Conservation (phyloP, 345 rosid species). For the Passiflora organensis region DNA sequence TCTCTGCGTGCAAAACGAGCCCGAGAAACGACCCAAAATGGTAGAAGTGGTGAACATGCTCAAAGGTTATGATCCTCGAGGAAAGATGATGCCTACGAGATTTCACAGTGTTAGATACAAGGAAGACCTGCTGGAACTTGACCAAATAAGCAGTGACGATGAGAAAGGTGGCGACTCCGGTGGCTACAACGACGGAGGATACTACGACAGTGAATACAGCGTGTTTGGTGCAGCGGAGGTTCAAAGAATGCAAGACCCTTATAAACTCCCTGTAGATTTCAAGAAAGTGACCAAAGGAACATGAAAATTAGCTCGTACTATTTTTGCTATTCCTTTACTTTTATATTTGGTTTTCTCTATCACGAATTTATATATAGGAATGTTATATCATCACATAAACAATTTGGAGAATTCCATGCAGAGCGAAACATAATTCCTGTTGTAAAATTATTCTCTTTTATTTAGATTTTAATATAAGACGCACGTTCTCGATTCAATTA, state of each 20-base stretch:
- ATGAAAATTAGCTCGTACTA: not conserved
- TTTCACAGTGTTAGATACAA: slow-evolving; percentile 42
- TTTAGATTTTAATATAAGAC: too few species aligned
- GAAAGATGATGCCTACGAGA: slow-evolving; percentile 30
- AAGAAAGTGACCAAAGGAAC: slow-evolving; percentile 9
- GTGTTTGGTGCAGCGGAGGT: slow-evolving; percentile 49
- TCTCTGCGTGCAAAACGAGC: slow-evolving; percentile 61
- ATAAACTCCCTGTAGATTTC: slow-evolving; percentile 10
- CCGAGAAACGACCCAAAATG: slow-evolving; percentile 70
- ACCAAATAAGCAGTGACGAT: slow-evolving; percentile 35
- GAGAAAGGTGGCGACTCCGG: not conserved
- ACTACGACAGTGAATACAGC: slow-evolving; percentile 22
- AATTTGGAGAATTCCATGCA: too few species aligned
- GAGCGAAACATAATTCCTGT: too few species aligned
- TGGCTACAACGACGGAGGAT: not conserved
- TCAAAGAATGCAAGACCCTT: slow-evolving; percentile 37
- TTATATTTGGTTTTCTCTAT: not conserved
- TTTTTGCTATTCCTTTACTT: not conserved
- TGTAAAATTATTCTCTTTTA: too few species aligned
- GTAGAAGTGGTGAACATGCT: slow-evolving; percentile 63
- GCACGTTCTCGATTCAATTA: too few species aligned
- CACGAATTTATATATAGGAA: not conserved
- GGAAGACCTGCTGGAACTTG: slow-evolving; percentile 47
- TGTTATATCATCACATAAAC: too few species aligned
- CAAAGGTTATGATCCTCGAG: slow-evolving; percentile 46